These are phyloP conservation scores for Sporothrix sp. DNA, from an alignment of 2,329 filamentous ascomycete species.

Conservation along the genomic window DNA sequence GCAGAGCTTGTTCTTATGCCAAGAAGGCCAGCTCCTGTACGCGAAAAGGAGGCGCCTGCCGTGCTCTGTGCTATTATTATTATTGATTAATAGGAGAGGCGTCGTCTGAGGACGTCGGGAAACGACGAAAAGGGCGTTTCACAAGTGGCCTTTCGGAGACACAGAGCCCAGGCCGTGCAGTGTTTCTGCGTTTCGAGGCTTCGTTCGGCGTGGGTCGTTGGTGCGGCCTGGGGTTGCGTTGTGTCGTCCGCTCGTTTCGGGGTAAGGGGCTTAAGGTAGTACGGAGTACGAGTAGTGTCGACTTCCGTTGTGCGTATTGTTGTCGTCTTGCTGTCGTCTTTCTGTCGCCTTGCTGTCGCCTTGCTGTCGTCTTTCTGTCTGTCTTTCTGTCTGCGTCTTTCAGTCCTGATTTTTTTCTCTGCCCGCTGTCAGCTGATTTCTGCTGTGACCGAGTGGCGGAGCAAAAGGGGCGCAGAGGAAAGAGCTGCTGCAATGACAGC, in stretches of 20 bases:
- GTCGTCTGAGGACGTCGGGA: neutral
- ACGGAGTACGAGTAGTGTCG: too few species aligned
- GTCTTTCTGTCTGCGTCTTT: too few species aligned
- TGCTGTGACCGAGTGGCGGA: too few species aligned
- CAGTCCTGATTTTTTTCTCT: too few species aligned
- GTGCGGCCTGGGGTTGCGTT: neutral
- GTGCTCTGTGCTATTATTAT: neutral
- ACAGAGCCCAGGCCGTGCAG: constrained; percentile 1
- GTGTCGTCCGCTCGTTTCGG: constrained; percentile 1
- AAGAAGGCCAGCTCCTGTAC: constrained; percentile 9
- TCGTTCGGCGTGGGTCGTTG: constrained; percentile 3
- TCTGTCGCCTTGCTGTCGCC: too few species aligned
- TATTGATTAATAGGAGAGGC: neutral
- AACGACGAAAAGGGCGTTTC: constrained; percentile 10
- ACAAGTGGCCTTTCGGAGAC: constrained; percentile 6
- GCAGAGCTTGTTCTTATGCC: constrained; percentile 9
- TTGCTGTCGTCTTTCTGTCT: too few species aligned
- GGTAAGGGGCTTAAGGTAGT: too few species aligned
- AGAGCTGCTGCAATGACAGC: neutral
- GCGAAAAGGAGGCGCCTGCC: neutral
- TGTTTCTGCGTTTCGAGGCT: constrained; percentile 4
- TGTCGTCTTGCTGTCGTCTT: too few species aligned
- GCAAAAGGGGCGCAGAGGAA: too few species aligned
- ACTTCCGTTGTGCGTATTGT: too few species aligned
- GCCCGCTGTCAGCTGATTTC: too few species aligned